These are phyloP conservation scores for Massarina eburnea DNA, from an alignment of 2,329 filamentous ascomycete species.

Conservation along the genomic window DNA sequence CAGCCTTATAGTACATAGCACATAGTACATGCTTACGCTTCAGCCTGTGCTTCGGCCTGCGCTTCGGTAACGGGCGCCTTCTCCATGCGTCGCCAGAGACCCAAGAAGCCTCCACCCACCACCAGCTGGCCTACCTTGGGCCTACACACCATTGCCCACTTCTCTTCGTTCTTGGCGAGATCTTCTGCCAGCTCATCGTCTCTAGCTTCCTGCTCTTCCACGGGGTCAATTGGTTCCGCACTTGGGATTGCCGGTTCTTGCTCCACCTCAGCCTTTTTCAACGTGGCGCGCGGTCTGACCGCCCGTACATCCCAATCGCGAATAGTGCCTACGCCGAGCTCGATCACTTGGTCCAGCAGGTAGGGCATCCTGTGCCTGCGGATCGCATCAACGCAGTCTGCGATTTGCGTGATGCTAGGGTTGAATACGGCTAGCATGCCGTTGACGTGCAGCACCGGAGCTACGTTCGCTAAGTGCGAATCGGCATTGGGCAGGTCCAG, in stretches of 20 bases:
- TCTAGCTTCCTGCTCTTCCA: slow-evolving; percentile 25
- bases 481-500: slow-evolving; percentile 72
- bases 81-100: slow-evolving; percentile 40
- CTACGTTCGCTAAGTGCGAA: slow-evolving; percentile 52
- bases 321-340: slow-evolving; percentile 58
- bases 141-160: slow-evolving; percentile 41
- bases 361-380: slow-evolving; percentile 59
- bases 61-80: slow-evolving; percentile 1
- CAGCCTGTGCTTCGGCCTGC: neutral
- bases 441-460: slow-evolving; percentile 63
- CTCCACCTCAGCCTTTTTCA: slow-evolving; percentile 21
- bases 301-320: slow-evolving; percentile 66
- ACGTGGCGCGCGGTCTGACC: slow-evolving; percentile 45
- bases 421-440: slow-evolving; percentile 71
- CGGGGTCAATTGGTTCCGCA: slow-evolving; percentile 16
- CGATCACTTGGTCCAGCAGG: slow-evolving; percentile 60
- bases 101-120: slow-evolving; percentile 42
- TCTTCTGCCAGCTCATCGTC: slow-evolving; percentile 32
- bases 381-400: slow-evolving; percentile 60
- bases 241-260: slow-evolving; percentile 1
- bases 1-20: neutral
- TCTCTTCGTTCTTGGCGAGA: slow-evolving; percentile 27
- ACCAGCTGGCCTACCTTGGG: slow-evolving; percentile 40
- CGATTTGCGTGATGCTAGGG: slow-evolving; percentile 78
- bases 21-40: slow-evolving; percentile 1